A percentile compares a stretch with the other conserved stretches of the same genome.
These are phyloP conservation scores for Fusarium bulbicola DNA, from an alignment of 2,329 filamentous ascomycete species.

Conservation along the genomic window DNA sequence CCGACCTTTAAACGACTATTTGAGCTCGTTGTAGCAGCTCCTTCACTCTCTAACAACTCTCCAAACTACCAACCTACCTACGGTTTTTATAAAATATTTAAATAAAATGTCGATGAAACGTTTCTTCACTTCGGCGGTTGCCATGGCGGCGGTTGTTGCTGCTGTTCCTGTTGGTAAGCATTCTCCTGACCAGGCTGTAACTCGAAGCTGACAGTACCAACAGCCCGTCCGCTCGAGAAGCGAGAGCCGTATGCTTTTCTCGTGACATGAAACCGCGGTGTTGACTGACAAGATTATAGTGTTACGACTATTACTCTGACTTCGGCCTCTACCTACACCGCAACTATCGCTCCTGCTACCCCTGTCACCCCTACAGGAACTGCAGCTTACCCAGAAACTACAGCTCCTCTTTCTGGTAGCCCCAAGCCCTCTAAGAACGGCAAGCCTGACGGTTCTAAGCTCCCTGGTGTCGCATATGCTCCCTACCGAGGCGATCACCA, in stretches of 20 bases:
- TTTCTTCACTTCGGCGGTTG: slow-evolving; percentile 39
- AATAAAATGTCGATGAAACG: slow-evolving; percentile 34
- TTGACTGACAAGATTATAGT: slow-evolving; percentile 3
- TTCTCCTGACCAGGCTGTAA: no score
- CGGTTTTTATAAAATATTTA: neutral
- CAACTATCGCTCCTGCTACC: slow-evolving; percentile 17
- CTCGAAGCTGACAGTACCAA: neutral
- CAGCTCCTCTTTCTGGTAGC: neutral
- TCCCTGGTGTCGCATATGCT: slow-evolving; percentile 58
- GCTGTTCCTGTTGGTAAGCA: slow-evolving; percentile 40
- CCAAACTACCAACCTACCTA: neutral
- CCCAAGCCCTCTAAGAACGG: slow-evolving; percentile 3
- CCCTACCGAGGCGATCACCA: slow-evolving; percentile 60
- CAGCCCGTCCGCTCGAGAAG: slow-evolving; percentile 24
- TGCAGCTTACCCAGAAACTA: neutral
- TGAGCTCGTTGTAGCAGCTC: slow-evolving; percentile 19
- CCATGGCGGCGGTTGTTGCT: slow-evolving; percentile 32
- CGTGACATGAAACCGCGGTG: neutral
- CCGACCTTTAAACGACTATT: slow-evolving; percentile 8
- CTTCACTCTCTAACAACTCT: slow-evolving; percentile 16
- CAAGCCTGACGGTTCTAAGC: slow-evolving; percentile 15
- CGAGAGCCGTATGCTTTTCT: slow-evolving; percentile 22
- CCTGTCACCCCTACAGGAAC: neutral
- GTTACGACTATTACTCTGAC: slow-evolving; percentile 28
- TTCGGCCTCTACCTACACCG: slow-evolving; percentile 29